Evolutionary conservation across 1,284 basidiomycete genomes (phyloP), one percentile per base, ranked within the genome.

Genomic region (Cutaneotrichosporon cyanovorans): DNA sequence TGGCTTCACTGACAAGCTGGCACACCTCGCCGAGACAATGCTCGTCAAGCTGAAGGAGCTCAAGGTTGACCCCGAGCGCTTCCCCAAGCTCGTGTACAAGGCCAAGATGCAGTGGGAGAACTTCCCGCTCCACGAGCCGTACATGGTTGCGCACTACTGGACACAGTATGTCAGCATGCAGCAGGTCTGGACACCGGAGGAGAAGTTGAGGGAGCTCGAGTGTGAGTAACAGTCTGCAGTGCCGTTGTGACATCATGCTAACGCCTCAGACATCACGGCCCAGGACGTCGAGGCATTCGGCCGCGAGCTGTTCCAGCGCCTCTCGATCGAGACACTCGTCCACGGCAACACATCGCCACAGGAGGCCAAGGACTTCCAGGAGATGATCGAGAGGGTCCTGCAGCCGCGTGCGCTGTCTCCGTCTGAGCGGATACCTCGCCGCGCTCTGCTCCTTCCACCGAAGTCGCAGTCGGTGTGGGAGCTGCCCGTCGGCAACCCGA

Each of bases 1-100:
- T 42, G 95, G 95, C 2, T 98, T 96, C 74, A 95, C 93, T 65
- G 92, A 98, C 73, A 97, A 96, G 73, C 76, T 98, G 32, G 74
- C 80, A 6, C 79, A 87, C 0, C 78, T 98, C 28, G 78, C 84
- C 8, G 75, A 83, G 59, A 78, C 83, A 53, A 81, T 98, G 46
- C 68, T 96, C 36, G 78, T 84, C 53, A 82, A 81, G 60, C 75
- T 87, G 47, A 83, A 80, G 65, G 74, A 74, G 25, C 76, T 93
- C 46, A 73, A 80, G 58, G 77, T 95, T 28, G 78, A 83, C 57
- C 72, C 79, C 20, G 79, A 84, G 47, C 77, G 92, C 50, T 80
- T 97, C 50, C 79, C 77, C 40, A 80, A 96, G 41, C 80, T 95
- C 66, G 86, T 85, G 65, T 90, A 97, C 69, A 81, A 87, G 73